Percentiles rank a stretch among this genome's conserved stretches.
Conservation (phyloP, 164 flowering plant genomes). For the Vitis riparia region DNA sequence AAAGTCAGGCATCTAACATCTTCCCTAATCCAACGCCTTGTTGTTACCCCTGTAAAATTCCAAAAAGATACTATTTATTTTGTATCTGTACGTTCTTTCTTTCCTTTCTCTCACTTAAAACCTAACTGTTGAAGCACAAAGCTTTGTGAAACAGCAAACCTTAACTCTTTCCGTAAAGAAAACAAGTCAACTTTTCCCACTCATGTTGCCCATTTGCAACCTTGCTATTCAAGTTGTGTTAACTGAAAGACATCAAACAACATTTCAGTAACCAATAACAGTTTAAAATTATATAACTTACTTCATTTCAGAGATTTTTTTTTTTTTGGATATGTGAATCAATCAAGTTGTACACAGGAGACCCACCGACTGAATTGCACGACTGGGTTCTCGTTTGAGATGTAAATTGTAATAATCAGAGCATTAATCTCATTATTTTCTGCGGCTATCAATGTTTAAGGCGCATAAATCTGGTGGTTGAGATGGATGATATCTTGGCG, state of each 20-base stretch:
- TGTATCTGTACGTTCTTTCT: not conserved
- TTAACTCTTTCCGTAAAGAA: not conserved
- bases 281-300: no score
- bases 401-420: no score
- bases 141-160: not conserved
- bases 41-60: not conserved
- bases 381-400: no score
- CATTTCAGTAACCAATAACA: no score
- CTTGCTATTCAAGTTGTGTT: not conserved
- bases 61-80: not conserved
- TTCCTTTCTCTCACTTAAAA: not conserved
- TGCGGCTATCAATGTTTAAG: not conserved
- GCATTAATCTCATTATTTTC: not conserved
- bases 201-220: not conserved
- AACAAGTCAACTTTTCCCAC: conserved; percentile 2
- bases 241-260: no score
- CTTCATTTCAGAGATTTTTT: no score
- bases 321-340: no score
- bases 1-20: conserved; percentile 34
- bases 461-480: conserved; percentile 6
- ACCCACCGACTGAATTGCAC: no score
- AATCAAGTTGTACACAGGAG: no score
- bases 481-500: not conserved
- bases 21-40: conserved; percentile 14
- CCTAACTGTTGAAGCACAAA: not conserved